Evolutionary conservation across 2,329 filamentous ascomycete species (phyloP), one percentile per base, ranked within the genome.

Genomic region (Xylariaceae sp.): DNA sequence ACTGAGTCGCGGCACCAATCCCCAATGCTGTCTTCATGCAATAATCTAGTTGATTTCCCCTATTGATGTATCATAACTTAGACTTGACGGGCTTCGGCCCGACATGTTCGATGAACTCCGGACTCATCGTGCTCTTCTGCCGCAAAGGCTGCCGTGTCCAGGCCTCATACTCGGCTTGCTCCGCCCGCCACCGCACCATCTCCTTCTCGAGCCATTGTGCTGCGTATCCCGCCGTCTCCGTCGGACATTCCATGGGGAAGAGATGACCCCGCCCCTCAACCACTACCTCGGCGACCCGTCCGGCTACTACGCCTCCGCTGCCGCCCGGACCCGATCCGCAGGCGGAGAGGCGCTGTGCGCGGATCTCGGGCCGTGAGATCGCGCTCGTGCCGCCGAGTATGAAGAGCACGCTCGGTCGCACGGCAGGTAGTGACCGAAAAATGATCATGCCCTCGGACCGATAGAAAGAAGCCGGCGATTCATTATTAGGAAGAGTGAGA

Each of bases 211-310:
- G 72, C 78, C 85, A 90, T 30, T 71, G 69, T 0, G 80, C 81
- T 0, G 82, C 80, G 15, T 81, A 73, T 59, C 82, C 77, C 1
- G 90, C 92, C 62, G 87, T 88, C 67, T 83, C 78, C 1, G 68
- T 76, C 0, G 89, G 88, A 45, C 83, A 82, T 73, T 96, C 92
- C 83, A 96, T 89, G 0, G 92, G 88, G 34, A 97, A 83, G 48
- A 97, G 73, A 73, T 97, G 93, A 0, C 92, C 91, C 4, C 81
- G 78, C 0, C 81, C 81, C 34, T 87, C 75, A 6, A 94, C 74
- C 13, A 84, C 77, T 4, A 89, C 80, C 64, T 86, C 80, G 58
- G 78, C 80, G 1, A 96, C 92, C 51, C 85, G 78, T 0, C 88
- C 90, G 10, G 81, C 81, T n/a, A 74, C 73, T 3, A 72, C 77